A percentile compares a stretch with the other conserved stretches of the same genome.
Evolutionary conservation across 768 basidiomycete species (phyloP).

Genomic region (Chlorophyllum brunneum): DNA sequence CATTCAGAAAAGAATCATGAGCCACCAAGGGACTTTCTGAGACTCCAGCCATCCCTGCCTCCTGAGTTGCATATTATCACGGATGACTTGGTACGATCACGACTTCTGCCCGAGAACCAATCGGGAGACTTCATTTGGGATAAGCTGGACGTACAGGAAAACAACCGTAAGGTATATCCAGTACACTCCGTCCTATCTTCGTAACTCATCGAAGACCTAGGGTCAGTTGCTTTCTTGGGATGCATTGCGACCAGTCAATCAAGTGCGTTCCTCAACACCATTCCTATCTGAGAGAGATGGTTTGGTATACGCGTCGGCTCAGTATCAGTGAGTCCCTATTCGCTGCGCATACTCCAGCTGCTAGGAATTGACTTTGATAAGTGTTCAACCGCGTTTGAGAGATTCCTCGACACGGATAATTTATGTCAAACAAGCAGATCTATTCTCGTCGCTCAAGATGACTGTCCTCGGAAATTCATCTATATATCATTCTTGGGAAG

Average conservation of each 20-base stretch:
- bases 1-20: slow-evolving; percentile 20
- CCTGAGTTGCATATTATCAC: slow-evolving; percentile 26
- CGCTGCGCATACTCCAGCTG: slow-evolving; percentile 2
- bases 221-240: slow-evolving; percentile 64
- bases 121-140: slow-evolving; percentile 18
- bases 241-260: slow-evolving; percentile 35
- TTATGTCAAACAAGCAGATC: slow-evolving; percentile 42
- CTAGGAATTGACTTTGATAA: slow-evolving; percentile 21
- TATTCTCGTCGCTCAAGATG: slow-evolving; percentile 51
- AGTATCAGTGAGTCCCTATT: slow-evolving; percentile 48
- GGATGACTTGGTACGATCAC: slow-evolving; percentile 10
- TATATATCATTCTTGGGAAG: slow-evolving; percentile 61
- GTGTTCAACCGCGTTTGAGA: slow-evolving; percentile 44
- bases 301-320: slow-evolving; percentile 49
- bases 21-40: slow-evolving; percentile 11
- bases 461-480: slow-evolving; percentile 69
- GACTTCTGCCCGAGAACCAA: slow-evolving; percentile 12
- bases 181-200: slow-evolving; percentile 14
- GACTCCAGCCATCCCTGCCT: slow-evolving; percentile 17
- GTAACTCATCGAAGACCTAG: slow-evolving; percentile 24
- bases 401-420: slow-evolving; percentile 34
- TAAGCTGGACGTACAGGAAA: slow-evolving; percentile 1
- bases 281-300: slow-evolving; percentile 70
- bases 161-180: slow-evolving; percentile 20
- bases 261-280: slow-evolving; percentile 35